A percentile compares a stretch with the other conserved stretches of the same genome.
These are phyloP conservation scores for Pleurotus eryngii DNA, from an alignment of 768 basidiomycete genomes.

Conservation along the genomic window DNA sequence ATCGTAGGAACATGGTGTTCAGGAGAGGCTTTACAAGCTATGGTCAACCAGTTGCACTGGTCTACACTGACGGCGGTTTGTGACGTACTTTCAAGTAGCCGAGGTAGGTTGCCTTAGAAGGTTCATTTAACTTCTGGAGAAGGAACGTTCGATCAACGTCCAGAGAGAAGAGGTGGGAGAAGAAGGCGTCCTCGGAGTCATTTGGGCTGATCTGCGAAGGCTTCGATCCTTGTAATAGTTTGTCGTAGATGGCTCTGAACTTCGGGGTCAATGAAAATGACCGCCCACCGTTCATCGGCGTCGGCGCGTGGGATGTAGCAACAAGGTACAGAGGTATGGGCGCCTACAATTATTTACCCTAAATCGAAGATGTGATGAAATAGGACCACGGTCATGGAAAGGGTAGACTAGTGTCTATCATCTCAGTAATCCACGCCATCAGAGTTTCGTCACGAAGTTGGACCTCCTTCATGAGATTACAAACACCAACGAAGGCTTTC, in stretches of 20 bases:
- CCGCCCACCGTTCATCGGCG: not conserved
- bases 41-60: too few relatives aligned
- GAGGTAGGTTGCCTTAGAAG: conserved; percentile 49
- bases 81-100: conserved; percentile 46
- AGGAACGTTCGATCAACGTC: conserved; percentile 50
- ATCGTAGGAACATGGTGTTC: conserved; percentile 45
- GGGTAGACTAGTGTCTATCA: conserved; percentile 12
- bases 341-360: not conserved
- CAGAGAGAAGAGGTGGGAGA: conserved; percentile 48
- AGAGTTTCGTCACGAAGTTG: conserved; percentile 58
- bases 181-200: conserved; percentile 45
- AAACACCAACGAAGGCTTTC: conserved; percentile 62
- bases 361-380: not conserved
- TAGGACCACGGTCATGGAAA: not conserved
- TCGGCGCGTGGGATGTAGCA: not conserved
- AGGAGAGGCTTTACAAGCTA: conserved; percentile 41
- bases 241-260: conserved; percentile 43
- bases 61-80: conserved; percentile 1
- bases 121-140: conserved; percentile 30
- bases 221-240: conserved; percentile 48
- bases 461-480: conserved; percentile 61
- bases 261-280: conserved; percentile 34
- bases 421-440: conserved; percentile 33
- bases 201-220: conserved; percentile 42
- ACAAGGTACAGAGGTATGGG: not conserved